Evolutionary conservation across 805 yeast genomes (phyloP).

Genomic region (Schwanniomyces pseudopolymorphus): DNA sequence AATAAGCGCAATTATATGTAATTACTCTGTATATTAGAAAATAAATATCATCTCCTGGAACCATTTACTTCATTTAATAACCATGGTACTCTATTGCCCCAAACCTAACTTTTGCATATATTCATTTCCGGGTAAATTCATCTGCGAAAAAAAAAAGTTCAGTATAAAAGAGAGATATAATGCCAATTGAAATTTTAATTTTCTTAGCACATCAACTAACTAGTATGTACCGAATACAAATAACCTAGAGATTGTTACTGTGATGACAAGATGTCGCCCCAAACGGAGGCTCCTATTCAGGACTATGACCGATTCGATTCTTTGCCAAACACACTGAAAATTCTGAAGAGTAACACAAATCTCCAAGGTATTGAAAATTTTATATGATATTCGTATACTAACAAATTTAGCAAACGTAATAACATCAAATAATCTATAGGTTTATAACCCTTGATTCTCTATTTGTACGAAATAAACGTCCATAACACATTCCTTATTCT

Average conservation of each 20-base stretch:
- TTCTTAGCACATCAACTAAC: neutral
- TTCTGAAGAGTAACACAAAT: constrained; percentile 42
- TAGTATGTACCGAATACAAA: neutral
- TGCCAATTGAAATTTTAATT: neutral
- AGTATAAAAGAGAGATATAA: neutral
- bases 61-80: too few species aligned
- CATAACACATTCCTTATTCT: neutral
- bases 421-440: neutral
- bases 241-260: constrained; percentile 10
- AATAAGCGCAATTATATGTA: neutral
- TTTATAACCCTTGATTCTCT: neutral
- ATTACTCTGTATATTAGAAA: neutral
- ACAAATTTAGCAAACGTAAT: neutral
- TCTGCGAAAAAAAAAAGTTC: neutral
- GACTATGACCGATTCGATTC: constrained; percentile 70
- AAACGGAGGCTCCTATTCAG: constrained; percentile 62
- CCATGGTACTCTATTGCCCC: neutral
- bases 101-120: neutral
- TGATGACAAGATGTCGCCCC: constrained; percentile 80
- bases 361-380: neutral
- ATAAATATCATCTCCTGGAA: neutral
- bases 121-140: constrained; percentile 3
- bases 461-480: neutral
- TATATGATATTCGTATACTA: neutral
- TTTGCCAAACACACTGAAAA: constrained; percentile 67